Conservation (phyloP, 441 rosid species). For the Erodium trifolium region DNA sequence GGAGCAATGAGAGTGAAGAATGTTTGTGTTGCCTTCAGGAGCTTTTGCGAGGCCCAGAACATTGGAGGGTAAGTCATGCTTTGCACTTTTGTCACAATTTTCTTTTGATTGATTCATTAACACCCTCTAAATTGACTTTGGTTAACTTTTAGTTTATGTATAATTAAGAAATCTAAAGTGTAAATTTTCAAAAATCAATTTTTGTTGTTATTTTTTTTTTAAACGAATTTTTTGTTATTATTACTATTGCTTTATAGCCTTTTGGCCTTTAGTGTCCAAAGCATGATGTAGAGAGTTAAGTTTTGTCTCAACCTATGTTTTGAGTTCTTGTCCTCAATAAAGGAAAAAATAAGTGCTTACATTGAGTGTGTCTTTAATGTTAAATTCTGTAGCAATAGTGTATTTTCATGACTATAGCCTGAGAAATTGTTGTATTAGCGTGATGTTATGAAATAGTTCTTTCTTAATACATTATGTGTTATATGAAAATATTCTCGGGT, state of each 20-base stretch:
- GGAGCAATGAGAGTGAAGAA: constrained; percentile 65
- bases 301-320: not conserved
- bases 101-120: not conserved
- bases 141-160: too few relatives aligned
- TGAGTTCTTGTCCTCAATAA: not conserved
- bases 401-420: not conserved
- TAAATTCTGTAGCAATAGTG: not conserved
- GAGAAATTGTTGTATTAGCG: not conserved
- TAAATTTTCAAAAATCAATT: too few relatives aligned
- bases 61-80: constrained; percentile 39
- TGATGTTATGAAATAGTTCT: not conserved
- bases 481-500: too few relatives aligned
- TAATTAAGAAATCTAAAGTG: not conserved
- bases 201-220: too few relatives aligned
- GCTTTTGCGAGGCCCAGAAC: constrained; percentile 44
- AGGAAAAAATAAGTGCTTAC: not conserved
- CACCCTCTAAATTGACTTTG: too few relatives aligned
- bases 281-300: not conserved
- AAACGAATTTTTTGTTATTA: too few relatives aligned
- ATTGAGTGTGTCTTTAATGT: not conserved
- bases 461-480: not conserved
- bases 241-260: not conserved
- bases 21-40: constrained; percentile 46
- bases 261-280: not conserved
- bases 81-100: not conserved